Evolutionary conservation across 495 filamentous ascomycete species (phyloP).

Genomic region (Stereocaulon alpinum): DNA sequence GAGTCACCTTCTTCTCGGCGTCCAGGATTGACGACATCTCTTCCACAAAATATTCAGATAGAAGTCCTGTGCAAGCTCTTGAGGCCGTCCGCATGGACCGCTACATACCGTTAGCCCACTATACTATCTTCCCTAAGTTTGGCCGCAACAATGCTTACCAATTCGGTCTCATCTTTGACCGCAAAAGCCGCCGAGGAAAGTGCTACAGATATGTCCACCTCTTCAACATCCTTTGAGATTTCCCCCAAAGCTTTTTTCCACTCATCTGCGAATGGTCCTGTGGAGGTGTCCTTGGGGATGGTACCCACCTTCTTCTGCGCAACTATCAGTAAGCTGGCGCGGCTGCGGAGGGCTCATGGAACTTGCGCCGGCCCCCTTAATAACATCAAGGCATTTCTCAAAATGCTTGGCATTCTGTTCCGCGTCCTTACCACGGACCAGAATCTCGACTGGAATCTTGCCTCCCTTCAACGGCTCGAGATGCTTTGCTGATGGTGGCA

Average conservation of each 20-base stretch:
- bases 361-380: constrained; percentile 79
- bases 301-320: constrained; percentile 77
- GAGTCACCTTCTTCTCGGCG: constrained; percentile 90
- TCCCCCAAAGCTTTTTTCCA: constrained; percentile 77
- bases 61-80: constrained; percentile 79
- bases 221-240: constrained; percentile 72
- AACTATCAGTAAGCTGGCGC: constrained; percentile 20
- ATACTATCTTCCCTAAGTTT: not conserved
- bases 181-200: constrained; percentile 76
- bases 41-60: constrained; percentile 91
- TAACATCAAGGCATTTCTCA: constrained; percentile 65
- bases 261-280: constrained; percentile 86
- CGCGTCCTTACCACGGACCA: constrained; percentile 81
- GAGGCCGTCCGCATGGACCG: constrained; percentile 89
- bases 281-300: constrained; percentile 69
- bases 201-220: constrained; percentile 75
- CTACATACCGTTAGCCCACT: constrained; percentile 26
- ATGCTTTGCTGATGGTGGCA: constrained; percentile 60
- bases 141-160: constrained; percentile 42
- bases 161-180: constrained; percentile 91
- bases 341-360: not conserved
- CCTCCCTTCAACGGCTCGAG: constrained; percentile 86
- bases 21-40: constrained; percentile 95
- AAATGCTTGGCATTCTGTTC: constrained; percentile 83
- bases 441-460: constrained; percentile 78